Evolutionary conservation across 768 basidiomycete species (phyloP).

Genomic region (Hypholoma sublateritium): DNA sequence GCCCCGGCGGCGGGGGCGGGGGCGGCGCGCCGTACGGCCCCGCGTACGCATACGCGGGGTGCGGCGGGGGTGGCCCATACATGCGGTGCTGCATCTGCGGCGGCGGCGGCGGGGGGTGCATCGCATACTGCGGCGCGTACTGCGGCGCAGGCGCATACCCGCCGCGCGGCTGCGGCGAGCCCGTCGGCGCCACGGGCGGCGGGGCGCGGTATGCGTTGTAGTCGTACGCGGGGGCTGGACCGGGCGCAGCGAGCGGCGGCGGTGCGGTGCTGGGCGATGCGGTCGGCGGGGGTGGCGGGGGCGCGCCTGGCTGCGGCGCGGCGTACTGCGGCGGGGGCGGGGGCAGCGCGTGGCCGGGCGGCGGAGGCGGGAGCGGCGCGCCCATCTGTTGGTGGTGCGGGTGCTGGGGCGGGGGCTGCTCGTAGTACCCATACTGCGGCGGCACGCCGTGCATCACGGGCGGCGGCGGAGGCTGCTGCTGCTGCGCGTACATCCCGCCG

Average conservation of each 20-base stretch:
- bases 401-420: conserved; percentile 28
- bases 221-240: conserved; percentile 12
- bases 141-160: conserved; percentile 10
- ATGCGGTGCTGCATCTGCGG: conserved; percentile 19
- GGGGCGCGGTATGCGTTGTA: conserved; percentile 15
- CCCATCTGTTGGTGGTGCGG: conserved; percentile 17
- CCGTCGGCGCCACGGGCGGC: conserved; percentile 9
- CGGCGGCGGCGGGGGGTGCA: conserved; percentile 21
- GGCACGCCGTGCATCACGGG: conserved; percentile 11
- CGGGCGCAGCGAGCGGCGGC: conserved; percentile 14
- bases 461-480: conserved; percentile 23
- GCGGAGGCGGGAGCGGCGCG: conserved; percentile 16
- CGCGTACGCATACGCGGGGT: conserved; percentile 23
- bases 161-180: conserved; percentile 15
- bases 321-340: conserved; percentile 1
- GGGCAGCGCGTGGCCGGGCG: conserved; percentile 7
- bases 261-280: conserved; percentile 10
- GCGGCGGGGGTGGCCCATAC: conserved; percentile 22
- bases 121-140: conserved; percentile 15
- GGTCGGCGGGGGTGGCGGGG: neutral
- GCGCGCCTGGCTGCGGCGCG: neutral
- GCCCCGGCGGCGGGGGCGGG: conserved; percentile 16
- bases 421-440: conserved; percentile 25
- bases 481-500: conserved; percentile 23
- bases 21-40: conserved; percentile 14